Percentiles rank a stretch among this genome's conserved stretches.
These are phyloP conservation scores for Decorospora gaudefroyi DNA, from an alignment of 2,329 filamentous ascomycete species.

Conservation along the genomic window DNA sequence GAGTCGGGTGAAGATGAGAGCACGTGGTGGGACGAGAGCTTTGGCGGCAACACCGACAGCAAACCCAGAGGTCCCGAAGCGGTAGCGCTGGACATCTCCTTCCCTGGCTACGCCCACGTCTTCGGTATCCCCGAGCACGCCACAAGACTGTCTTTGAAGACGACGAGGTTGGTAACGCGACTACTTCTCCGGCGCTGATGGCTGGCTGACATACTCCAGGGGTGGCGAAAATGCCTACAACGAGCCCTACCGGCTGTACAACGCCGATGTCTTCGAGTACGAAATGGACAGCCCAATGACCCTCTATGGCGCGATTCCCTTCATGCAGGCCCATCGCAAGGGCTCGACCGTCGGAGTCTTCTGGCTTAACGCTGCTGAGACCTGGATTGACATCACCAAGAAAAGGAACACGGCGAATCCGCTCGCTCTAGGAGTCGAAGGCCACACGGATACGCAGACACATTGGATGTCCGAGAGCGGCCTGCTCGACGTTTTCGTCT, in stretches of 20 bases:
- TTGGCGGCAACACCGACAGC: constrained; percentile 91
- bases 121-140: constrained; percentile 95
- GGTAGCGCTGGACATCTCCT: constrained; percentile 86
- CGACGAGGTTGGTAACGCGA: constrained; percentile 69
- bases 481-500: constrained; percentile 88
- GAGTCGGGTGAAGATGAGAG: constrained; percentile 70
- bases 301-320: constrained; percentile 92
- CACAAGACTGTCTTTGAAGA: constrained; percentile 81
- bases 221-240: constrained; percentile 83
- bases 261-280: constrained; percentile 97
- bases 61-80: constrained; percentile 97
- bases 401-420: constrained; percentile 73
- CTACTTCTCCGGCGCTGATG: neutral
- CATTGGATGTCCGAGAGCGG: constrained; percentile 98
- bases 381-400: constrained; percentile 95
- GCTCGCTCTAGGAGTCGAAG: constrained; percentile 69
- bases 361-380: constrained; percentile 96
- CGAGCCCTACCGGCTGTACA: constrained; percentile 94
- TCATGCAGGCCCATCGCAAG: constrained; percentile 96
- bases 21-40: constrained; percentile 97
- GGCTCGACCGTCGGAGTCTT: constrained; percentile 93
- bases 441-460: constrained; percentile 78
- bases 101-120: constrained; percentile 88
- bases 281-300: constrained; percentile 98
- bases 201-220: constrained; percentile 35